phyloP scores from a whole-genome alignment of 2,329 filamentous ascomycete species.

The Ilyonectria destructans region DNA sequence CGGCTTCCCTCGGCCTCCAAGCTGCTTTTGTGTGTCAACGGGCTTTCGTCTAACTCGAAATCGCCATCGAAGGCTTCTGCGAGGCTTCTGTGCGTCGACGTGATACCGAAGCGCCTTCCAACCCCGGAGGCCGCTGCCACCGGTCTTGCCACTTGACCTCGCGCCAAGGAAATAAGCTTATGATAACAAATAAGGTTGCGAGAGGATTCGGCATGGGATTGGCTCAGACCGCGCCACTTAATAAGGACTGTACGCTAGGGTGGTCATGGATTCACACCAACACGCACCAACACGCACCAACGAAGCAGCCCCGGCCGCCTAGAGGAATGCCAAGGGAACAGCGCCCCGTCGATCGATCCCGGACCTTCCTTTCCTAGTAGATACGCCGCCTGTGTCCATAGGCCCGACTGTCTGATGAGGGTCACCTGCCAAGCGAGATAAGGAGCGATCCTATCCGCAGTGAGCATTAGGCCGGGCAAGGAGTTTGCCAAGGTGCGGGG shows the following conservation, averaged over 20 bases:
- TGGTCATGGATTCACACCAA: too few relatives aligned
- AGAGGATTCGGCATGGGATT: constrained; percentile 15
- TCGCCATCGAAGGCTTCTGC: neutral
- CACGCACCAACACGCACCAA: neutral
- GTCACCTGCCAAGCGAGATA: constrained; percentile 45
- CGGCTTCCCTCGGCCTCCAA: neutral
- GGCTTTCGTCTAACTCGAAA: neutral
- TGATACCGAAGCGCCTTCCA: neutral
- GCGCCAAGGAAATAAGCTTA: constrained; percentile 8
- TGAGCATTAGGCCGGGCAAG: constrained; percentile 1
- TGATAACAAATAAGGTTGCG: constrained; percentile 42
- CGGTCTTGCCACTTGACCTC: constrained; percentile 2
- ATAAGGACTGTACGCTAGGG: constrained; percentile 15
- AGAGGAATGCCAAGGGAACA: constrained; percentile 35
- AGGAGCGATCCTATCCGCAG: constrained; percentile 25
- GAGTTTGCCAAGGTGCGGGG: constrained; percentile 41
- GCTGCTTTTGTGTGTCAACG: neutral
- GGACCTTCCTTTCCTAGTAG: constrained; percentile 45
- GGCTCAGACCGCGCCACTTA: constrained; percentile 25
- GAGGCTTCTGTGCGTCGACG: neutral
- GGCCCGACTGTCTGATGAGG: constrained; percentile 20
- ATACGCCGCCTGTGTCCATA: constrained; percentile 17
- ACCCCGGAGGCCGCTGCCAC: neutral
- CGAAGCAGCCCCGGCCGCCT: neutral
- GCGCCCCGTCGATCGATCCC: constrained; percentile 36